Conservation (phyloP, 2,329 filamentous ascomycete species). For the Cercospora janseana region DNA sequence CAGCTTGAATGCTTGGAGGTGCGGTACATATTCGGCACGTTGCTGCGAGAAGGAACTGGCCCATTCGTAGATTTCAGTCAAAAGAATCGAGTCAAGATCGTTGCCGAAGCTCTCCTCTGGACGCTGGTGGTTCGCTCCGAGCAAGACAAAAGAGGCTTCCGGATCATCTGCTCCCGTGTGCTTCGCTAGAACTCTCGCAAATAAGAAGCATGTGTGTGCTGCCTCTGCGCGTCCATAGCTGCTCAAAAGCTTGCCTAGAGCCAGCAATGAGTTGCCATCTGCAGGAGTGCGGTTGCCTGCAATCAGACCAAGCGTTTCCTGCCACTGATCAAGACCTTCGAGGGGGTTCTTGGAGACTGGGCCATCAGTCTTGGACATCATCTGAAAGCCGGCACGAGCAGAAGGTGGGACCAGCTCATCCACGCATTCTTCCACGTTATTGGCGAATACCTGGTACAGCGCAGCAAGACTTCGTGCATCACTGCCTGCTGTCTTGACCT, state of each 20-base stretch:
- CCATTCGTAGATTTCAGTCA: slow-evolving; percentile 97
- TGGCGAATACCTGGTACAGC: slow-evolving; percentile 88
- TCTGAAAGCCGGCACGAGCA: slow-evolving; percentile 85
- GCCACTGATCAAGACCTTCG: slow-evolving; percentile 89
- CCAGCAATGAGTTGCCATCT: slow-evolving; percentile 73
- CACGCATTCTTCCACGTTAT: slow-evolving; percentile 89
- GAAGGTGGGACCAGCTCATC: slow-evolving; percentile 94
- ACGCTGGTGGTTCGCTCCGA: slow-evolving; percentile 75
- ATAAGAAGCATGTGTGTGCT: slow-evolving; percentile 89
- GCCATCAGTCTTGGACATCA: slow-evolving; percentile 72
- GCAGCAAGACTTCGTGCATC: slow-evolving; percentile 86
- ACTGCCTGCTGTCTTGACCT: slow-evolving; percentile 77
- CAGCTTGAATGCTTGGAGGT: slow-evolving; percentile 87
- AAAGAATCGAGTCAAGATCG: slow-evolving; percentile 80
- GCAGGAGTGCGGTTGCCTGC: slow-evolving; percentile 82
- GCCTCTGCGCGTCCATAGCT: slow-evolving; percentile 88
- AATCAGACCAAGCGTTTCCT: slow-evolving; percentile 81
- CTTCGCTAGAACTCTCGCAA: slow-evolving; percentile 67
- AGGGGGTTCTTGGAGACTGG: slow-evolving; percentile 67
- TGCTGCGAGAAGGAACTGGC: slow-evolving; percentile 67
- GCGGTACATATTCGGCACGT: slow-evolving; percentile 57
- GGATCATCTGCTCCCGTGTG: slow-evolving; percentile 84
- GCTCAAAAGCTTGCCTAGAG: slow-evolving; percentile 76
- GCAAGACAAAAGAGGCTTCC: slow-evolving; percentile 72
- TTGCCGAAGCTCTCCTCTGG: slow-evolving; percentile 67